Evolutionary conservation across 2,329 filamentous ascomycete genomes (phyloP), one percentile per base, ranked within the genome.

Genomic region (Drechslerella coelobrocha): DNA sequence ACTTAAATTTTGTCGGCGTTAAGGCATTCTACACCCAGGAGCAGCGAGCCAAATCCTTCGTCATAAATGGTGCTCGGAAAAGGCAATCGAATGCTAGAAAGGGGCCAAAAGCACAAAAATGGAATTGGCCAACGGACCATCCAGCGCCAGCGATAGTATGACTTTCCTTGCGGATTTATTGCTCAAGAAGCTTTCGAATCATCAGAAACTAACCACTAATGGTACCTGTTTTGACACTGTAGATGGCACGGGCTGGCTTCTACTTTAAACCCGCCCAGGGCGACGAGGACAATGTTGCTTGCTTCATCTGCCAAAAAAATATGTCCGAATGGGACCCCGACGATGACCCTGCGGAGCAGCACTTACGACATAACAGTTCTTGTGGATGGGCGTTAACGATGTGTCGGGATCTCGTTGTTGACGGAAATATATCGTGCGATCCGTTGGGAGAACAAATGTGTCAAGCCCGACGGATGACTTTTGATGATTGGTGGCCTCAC

Each of bases 201-300:
- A 8, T 5, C n/a, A 14, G 51, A 29, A 7, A 34, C 3, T 14
- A 54, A 39, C 9, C 5, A 10, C 19, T 23, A 34, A 54, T 45
- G 6, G n/a, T 12, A 8, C 9, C 29, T 12, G 4, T 4, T 39
- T 6, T n/a, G 5, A n/a, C 12, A 14, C 12, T 21, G 47, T 77
- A 96, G 89, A 88, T 99, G 76, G 93, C 94, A 2, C 87, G 86
- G 77, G 93, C 94, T 62, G 94, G 94, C 37, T 96, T 99, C 81
- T 94, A 89, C 80, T 97, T 91, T 80, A 85, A 88, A 71, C 93
- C 94, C 1, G 86, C 85, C 12, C 83, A 85, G 55, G 84, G 86
- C 50, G 90, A 87, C 76, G 88, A 88, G 37, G 94, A 99, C 79
- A 97, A 97, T 78, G 90, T 90, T 51, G 85, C 86, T 74, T 99